A percentile compares a stretch with the other conserved stretches of the same genome.
These are phyloP conservation scores for Termitomyces sp. DNA, from an alignment of 1,284 basidiomycete genomes.

Conservation along the genomic window DNA sequence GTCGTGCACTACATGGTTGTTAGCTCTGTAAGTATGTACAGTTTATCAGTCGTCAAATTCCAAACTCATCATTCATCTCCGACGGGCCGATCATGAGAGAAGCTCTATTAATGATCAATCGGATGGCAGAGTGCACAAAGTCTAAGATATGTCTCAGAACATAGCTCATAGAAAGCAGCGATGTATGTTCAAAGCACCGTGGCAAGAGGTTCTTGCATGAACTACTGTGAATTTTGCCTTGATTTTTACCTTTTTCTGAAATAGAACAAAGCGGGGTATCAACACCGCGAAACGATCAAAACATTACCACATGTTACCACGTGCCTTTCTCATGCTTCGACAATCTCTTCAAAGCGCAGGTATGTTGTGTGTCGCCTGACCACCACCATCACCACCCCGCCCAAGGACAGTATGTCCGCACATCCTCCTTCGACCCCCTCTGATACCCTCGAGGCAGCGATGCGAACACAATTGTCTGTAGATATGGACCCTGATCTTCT, in stretches of 20 bases:
- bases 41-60: no score
- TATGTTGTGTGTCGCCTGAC: constrained; percentile 11
- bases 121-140: neutral
- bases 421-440: constrained; percentile 21
- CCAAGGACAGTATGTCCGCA: constrained; percentile 22
- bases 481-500: constrained; percentile 16
- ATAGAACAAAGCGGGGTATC: constrained; percentile 6
- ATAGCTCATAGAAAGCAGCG: neutral
- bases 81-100: neutral
- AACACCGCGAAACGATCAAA: constrained; percentile 9
- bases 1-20: no score
- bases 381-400: constrained; percentile 13
- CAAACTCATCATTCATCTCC: neutral
- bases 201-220: neutral
- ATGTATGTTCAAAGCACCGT: neutral
- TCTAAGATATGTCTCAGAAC: neutral
- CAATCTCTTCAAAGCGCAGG: neutral
- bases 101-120: neutral
- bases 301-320: constrained; percentile 7
- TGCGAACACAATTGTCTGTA: constrained; percentile 25
- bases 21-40: no score
- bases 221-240: neutral
- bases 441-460: constrained; percentile 19
- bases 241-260: neutral
- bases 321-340: neutral